Evolutionary conservation across 306 rosid genomes (phyloP), one percentile per base, ranked within the genome.

Genomic region (Spatholobus suberectus): DNA sequence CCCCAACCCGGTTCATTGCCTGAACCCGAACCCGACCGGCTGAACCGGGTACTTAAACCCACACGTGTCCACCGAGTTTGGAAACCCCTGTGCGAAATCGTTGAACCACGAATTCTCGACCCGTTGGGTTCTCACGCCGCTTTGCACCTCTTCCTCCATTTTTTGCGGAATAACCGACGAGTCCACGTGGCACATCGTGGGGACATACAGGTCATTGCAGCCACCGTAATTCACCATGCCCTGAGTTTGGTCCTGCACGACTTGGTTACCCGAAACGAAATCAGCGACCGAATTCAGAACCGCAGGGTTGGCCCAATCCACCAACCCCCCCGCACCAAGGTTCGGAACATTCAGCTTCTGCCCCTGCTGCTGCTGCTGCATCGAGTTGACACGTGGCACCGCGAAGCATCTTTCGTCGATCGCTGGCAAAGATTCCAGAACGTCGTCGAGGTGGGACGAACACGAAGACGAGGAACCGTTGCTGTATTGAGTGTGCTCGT

Each of bases 131-230:
- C 83, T 90, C 8, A 87, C 79, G 0, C 92, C 97, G 23, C 99
- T 96, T 75, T 94, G 95, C 37, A 94, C 98, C 87, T 96, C 98
- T 26, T 96, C 97, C 9, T 93, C 94, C 54, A 58, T 5, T 78
- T 81, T 86, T 62, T 32, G 76, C 37, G 71, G 67, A 59, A n/a
- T n/a, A n/a, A 70, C 75, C 3, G 71, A 68, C 0, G 87, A 76
- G 5, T 79, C 85, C 84, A 81, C 81, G 72, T 85, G 87, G 82
- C 85, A 73, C 2, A 92, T 23, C 0, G 77, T 58, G 1, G 98
- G 96, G 82, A 86, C 90, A 63, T 61, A 90, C 6, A 82, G 51
- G 79, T 91, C 95, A 80, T 82, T 85, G 26, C 78, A 54, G 1
- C 47, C 37, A 24, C 49, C 49, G 11, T 59, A 79, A 20, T 82